phyloP scores from a whole-genome alignment of 208 protist species.

The Leishmania tropica region DNA sequence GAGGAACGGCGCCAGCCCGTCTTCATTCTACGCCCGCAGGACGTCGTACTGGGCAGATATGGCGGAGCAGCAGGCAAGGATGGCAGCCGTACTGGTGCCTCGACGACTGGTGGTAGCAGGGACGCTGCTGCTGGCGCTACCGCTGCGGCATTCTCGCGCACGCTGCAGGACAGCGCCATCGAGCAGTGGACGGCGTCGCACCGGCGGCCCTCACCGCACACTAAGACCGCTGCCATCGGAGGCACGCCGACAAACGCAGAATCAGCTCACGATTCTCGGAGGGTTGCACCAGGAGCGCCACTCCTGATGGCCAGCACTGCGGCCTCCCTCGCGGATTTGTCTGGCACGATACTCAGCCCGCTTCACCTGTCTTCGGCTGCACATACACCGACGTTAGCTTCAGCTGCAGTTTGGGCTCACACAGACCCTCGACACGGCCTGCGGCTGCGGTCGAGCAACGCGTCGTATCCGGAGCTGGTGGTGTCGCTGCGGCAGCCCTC shows the following conservation, averaged over 20 bases:
- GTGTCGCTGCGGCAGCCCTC: neutral
- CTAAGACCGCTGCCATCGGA: neutral
- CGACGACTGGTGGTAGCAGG: neutral
- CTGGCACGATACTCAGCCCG: neutral
- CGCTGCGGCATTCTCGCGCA: neutral
- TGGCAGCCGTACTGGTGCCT: neutral
- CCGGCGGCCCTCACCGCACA: neutral
- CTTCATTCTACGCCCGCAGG: constrained; percentile 35
- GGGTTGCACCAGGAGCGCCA: neutral
- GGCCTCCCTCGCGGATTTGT: neutral
- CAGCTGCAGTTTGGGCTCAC: neutral
- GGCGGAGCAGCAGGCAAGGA: neutral
- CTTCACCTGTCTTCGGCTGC: neutral
- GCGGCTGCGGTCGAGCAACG: neutral
- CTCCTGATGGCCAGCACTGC: neutral
- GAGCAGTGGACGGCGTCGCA: neutral
- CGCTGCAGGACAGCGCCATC: neutral
- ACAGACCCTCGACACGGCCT: neutral
- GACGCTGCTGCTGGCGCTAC: neutral
- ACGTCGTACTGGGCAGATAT: constrained; percentile 32
- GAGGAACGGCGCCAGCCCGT: constrained; percentile 41
- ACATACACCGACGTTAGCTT: neutral
- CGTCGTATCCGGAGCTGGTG: neutral
- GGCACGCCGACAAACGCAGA: neutral
- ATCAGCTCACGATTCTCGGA: neutral